Conservation (phyloP, 495 filamentous ascomycete species). For the Aspergillus carlsbadensis region DNA sequence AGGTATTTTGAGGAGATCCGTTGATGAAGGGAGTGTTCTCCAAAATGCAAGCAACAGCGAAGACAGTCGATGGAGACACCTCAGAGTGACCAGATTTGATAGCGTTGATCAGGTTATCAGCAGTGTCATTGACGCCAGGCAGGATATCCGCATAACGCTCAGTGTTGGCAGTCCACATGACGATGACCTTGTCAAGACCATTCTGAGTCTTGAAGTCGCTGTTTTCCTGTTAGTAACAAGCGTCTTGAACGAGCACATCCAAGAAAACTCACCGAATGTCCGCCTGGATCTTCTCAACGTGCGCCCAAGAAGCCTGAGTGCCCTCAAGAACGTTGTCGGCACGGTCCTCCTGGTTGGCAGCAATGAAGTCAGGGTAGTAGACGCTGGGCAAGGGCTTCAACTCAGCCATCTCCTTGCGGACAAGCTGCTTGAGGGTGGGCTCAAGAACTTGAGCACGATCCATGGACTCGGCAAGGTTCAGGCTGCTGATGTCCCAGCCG, state of each 20-base stretch:
- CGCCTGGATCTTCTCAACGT: conserved; percentile 91
- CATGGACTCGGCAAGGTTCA: conserved; percentile 91
- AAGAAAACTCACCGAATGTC: conserved; percentile 75
- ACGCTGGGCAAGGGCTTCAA: conserved; percentile 91
- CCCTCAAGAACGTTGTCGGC: conserved; percentile 89
- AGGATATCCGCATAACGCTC: conserved; percentile 92
- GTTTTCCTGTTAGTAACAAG: conserved; percentile 23
- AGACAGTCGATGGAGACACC: conserved; percentile 90
- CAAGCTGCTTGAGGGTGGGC: conserved; percentile 81
- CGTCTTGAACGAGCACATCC: not conserved
- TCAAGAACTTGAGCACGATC: conserved; percentile 93
- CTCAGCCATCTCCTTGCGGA: conserved; percentile 87
- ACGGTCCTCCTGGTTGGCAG: conserved; percentile 95
- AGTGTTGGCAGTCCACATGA: conserved; percentile 99
- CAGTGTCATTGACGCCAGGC: conserved; percentile 91
- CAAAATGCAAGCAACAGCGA: conserved; percentile 90
- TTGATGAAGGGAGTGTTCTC: conserved; percentile 97
- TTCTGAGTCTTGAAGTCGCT: conserved; percentile 89
- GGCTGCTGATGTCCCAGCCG: conserved; percentile 93
- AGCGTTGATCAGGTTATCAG: conserved; percentile 85
- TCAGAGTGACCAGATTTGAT: conserved; percentile 86
- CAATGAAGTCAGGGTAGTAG: conserved; percentile 99
- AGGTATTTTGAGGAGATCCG: conserved; percentile 98
- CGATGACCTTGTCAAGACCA: conserved; percentile 89
- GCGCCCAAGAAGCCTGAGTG: conserved; percentile 75